phyloP scores from a whole-genome alignment of 2,329 filamentous ascomycete genomes.

The Purpureocillium lavendulum region DNA sequence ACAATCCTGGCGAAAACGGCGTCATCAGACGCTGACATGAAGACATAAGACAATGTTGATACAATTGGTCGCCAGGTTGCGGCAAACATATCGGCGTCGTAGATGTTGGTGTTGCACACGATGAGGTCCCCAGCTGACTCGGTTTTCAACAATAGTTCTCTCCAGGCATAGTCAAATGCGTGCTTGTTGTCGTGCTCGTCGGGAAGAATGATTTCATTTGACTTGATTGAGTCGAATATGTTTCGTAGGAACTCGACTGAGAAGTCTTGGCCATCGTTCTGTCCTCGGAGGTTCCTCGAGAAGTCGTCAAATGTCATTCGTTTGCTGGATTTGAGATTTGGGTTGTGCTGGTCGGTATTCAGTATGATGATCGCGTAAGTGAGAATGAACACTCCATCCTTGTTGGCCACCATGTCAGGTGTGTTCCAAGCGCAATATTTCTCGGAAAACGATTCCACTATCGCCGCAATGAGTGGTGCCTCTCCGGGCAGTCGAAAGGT shows the following conservation, averaged over 20 bases:
- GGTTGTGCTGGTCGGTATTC: conserved; percentile 95
- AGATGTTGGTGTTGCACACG: conserved; percentile 85
- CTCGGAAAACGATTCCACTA: conserved; percentile 79
- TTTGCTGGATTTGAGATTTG: conserved; percentile 68
- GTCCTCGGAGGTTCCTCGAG: conserved; percentile 78
- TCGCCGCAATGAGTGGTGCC: conserved; percentile 84
- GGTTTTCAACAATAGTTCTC: conserved; percentile 82
- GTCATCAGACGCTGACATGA: conserved; percentile 97
- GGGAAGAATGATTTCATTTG: conserved; percentile 90
- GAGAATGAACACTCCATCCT: conserved; percentile 82
- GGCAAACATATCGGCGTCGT: conserved; percentile 95
- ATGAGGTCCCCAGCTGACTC: conserved; percentile 65
- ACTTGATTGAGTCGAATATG: conserved; percentile 87
- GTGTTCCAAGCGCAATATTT: conserved; percentile 67
- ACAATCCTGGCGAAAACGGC: conserved; percentile 90
- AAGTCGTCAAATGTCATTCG: conserved; percentile 85
- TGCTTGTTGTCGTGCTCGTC: conserved; percentile 97
- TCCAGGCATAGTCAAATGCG: conserved; percentile 96
- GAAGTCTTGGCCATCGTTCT: conserved; percentile 82
- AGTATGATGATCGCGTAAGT: conserved; percentile 97
- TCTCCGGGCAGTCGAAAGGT: conserved; percentile 92
- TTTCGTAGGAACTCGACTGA: conserved; percentile 71
- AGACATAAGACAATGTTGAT: conserved; percentile 92
- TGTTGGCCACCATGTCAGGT: conserved; percentile 69
- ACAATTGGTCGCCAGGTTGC: conserved; percentile 94